A percentile compares a stretch with the other conserved stretches of the same genome.
Conservation (phyloP, 768 basidiomycete genomes). For the Mycena galopus region DNA sequence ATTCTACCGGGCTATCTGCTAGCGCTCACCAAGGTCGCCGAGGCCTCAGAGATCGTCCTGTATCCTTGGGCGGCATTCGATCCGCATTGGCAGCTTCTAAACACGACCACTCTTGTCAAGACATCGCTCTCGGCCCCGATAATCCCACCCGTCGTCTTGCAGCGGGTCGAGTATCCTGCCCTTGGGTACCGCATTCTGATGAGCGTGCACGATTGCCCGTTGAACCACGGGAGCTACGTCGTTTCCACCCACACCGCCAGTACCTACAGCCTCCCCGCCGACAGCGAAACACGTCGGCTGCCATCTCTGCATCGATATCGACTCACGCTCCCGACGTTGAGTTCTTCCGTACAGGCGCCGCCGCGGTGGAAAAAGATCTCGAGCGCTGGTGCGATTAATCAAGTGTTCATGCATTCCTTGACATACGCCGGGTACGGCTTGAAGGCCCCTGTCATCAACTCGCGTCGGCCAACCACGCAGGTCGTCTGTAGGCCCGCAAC, state of each 20-base stretch:
- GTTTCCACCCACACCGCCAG: constrained; percentile 22
- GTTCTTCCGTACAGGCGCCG: background rate
- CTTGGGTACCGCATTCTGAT: constrained; percentile 21
- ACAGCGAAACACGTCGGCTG: background rate
- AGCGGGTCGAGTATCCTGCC: constrained; percentile 16
- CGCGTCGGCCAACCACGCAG: background rate
- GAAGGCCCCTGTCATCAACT: background rate
- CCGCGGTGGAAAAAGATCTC: constrained; percentile 2
- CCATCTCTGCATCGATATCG: constrained; percentile 23
- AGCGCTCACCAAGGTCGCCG: constrained; percentile 10
- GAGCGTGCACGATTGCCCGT: constrained; percentile 21
- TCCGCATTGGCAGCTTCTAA: constrained; percentile 14
- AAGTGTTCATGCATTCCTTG: background rate
- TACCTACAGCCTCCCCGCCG: background rate
- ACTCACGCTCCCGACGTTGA: constrained; percentile 17
- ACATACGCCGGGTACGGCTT: background rate
- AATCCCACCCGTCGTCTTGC: constrained; percentile 3
- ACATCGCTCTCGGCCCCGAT: background rate
- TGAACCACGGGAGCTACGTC: constrained; percentile 17
- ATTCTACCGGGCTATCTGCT: constrained; percentile 15
- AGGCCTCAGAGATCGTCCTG: constrained; percentile 3
- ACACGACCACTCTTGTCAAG: constrained; percentile 2
- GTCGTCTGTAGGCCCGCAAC: background rate
- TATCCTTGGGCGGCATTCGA: constrained; percentile 13
- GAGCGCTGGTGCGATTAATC: background rate